Evolutionary conservation across 352 stramenopile genomes (phyloP).

Genomic region (Pilasporangium apinafurcum): DNA sequence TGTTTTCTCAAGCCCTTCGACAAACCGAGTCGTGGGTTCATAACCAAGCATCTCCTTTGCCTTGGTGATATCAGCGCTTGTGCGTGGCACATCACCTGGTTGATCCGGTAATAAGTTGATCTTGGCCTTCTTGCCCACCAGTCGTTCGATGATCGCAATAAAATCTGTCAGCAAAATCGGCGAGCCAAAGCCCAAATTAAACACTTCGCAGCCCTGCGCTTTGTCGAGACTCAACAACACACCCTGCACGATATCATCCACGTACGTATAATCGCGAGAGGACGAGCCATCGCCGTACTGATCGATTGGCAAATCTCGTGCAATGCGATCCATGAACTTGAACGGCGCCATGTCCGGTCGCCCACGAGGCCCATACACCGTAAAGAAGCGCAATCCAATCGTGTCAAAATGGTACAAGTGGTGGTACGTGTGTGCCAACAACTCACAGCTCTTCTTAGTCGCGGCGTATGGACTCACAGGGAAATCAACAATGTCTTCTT

Average conservation of each 20-base stretch:
- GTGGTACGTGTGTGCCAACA: conserved; percentile 97
- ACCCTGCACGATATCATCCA: conserved; percentile 97
- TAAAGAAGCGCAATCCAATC: conserved; percentile 98
- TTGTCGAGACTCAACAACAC: conserved; percentile 78
- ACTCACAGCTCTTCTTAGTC: conserved; percentile 96
- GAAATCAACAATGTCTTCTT: conserved; percentile 88
- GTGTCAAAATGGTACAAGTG: conserved; percentile 94
- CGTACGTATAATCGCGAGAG: conserved; percentile 97
- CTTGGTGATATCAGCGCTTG: conserved; percentile 95
- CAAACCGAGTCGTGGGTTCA: conserved; percentile 89
- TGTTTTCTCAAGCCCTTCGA: conserved; percentile 90
- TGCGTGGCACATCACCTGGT: conserved; percentile 95
- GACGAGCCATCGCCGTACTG: conserved; percentile 96
- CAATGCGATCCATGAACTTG: conserved; percentile 97
- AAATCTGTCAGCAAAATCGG: conserved; percentile 93
- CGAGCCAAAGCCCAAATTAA: conserved; percentile 95
- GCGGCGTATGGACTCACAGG: conserved; percentile 96
- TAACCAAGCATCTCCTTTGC: conserved; percentile 94
- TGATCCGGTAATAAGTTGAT: conserved; percentile 94
- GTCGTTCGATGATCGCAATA: conserved; percentile 92
- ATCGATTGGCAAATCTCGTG: conserved; percentile 88
- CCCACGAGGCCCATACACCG: conserved; percentile 95
- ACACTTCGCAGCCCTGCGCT: conserved; percentile 88
- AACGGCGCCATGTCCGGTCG: conserved; percentile 98
- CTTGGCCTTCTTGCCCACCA: conserved; percentile 91